Percentiles rank a stretch among this genome's conserved stretches.
Evolutionary conservation across 306 rosid species (phyloP).

Genomic region (Rubus idaeus): DNA sequence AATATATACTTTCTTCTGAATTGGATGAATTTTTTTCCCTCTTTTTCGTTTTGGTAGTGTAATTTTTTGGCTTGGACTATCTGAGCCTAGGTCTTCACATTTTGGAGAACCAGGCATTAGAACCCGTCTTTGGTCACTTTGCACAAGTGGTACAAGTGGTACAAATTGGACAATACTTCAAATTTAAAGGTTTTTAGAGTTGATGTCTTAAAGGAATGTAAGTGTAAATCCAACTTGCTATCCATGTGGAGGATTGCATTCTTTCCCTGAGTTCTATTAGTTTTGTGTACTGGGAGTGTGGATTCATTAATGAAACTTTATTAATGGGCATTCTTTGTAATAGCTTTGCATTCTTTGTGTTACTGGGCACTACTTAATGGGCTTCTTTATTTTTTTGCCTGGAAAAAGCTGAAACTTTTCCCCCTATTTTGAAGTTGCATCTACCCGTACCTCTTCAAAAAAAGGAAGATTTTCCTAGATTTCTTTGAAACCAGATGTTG

Average conservation of each 20-base stretch:
- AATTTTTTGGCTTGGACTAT: slow-evolving; percentile 11
- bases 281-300: background rate
- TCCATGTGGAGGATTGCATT: background rate
- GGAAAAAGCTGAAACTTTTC: no score
- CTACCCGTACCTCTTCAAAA: no score
- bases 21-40: no score
- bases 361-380: no score
- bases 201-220: background rate
- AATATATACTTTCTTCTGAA: no score
- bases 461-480: no score
- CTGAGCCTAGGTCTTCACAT: background rate
- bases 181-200: background rate
- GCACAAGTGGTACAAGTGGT: no score
- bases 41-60: background rate
- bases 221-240: background rate
- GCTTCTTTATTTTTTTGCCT: no score
- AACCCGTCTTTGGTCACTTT: background rate
- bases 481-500: no score
- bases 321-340: no score
- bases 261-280: background rate
- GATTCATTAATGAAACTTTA: background rate
- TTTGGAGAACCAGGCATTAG: background rate
- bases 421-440: no score
- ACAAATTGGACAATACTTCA: background rate
- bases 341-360: no score